Evolutionary conservation across 495 filamentous ascomycete species (phyloP), one percentile per base, ranked within the genome.

Genomic region (Glarea lozoyensis): DNA sequence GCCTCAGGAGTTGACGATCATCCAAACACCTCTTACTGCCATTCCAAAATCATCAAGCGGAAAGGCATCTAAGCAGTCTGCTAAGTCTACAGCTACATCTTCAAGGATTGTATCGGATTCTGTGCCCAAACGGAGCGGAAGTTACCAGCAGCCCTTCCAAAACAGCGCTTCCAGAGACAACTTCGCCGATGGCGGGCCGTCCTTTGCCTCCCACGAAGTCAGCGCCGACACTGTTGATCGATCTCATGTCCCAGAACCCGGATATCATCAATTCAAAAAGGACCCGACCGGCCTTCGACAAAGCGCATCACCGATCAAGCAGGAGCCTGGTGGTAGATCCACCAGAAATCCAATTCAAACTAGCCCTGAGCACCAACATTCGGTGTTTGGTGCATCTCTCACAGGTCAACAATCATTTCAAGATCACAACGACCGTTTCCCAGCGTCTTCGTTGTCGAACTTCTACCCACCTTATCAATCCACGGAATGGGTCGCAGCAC

Each of bases 41-140:
- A 39, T 45, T 23, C 49, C 45, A 40, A 48, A 42, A 18, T 36
- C 36, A n/a, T n/a, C n/a, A n/a, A n/a, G n/a, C n/a, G n/a, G n/a
- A n/a, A n/a, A n/a, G n/a, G n/a, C n/a, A n/a, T n/a, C n/a, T n/a
- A n/a, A n/a, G n/a, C n/a, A n/a, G n/a, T n/a, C n/a, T n/a, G n/a
- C n/a, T n/a, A n/a, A n/a, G n/a, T n/a, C n/a, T n/a, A n/a, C n/a
- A n/a, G n/a, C n/a, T n/a, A n/a, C n/a, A n/a, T n/a, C n/a, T n/a
- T n/a, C n/a, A n/a, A n/a, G n/a, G n/a, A n/a, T n/a, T n/a, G n/a
- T n/a, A n/a, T n/a, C n/a, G n/a, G n/a, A n/a, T n/a, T n/a, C n/a
- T n/a, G n/a, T n/a, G n/a, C n/a, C n/a, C n/a, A n/a, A n/a, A n/a
- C n/a, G n/a, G n/a, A n/a, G n/a, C n/a, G n/a, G n/a, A n/a, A n/a